Conservation (phyloP, 176 grass and related monocot species). For the Hsuehochloa calcarea region DNA sequence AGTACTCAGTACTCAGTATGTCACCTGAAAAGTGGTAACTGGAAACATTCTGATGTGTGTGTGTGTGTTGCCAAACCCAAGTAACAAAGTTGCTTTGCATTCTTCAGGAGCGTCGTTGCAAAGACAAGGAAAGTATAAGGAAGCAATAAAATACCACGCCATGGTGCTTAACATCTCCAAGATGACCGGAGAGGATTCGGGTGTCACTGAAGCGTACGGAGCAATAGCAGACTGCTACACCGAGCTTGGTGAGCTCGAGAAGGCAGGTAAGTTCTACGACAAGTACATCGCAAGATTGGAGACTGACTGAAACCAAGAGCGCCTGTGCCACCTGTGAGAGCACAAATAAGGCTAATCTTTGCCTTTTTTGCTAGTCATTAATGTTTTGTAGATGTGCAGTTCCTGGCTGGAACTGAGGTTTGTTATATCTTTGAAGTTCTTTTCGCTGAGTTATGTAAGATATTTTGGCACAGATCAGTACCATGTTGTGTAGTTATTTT, state of each 20-base stretch:
- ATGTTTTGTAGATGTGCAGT: slow-evolving; percentile 9
- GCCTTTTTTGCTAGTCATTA: background rate
- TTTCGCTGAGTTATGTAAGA: background rate
- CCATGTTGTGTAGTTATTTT: background rate
- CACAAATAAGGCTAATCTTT: background rate
- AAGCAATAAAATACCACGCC: slow-evolving; percentile 91
- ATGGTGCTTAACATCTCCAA: slow-evolving; percentile 79
- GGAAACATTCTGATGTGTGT: background rate
- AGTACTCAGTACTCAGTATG: background rate
- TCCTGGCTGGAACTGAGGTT: background rate
- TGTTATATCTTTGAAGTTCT: slow-evolving; percentile 1
- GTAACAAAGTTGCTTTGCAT: slow-evolving; percentile 33
- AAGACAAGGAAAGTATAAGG: slow-evolving; percentile 91
- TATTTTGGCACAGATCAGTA: background rate
- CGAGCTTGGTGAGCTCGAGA: slow-evolving; percentile 86
- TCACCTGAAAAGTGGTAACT: background rate
- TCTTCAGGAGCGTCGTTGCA: slow-evolving; percentile 81
- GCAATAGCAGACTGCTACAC: slow-evolving; percentile 98
- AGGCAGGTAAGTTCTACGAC: slow-evolving; percentile 88
- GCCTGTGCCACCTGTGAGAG: background rate
- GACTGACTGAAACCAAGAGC: slow-evolving; percentile 53
- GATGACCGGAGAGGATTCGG: slow-evolving; percentile 65
- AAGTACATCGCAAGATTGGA: slow-evolving; percentile 85
- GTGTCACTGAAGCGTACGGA: slow-evolving; percentile 86
- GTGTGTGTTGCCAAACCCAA: background rate